Percentiles rank a stretch among this genome's conserved stretches.
Conservation (phyloP, 441 rosid genomes). For the Populus hybrid region DNA sequence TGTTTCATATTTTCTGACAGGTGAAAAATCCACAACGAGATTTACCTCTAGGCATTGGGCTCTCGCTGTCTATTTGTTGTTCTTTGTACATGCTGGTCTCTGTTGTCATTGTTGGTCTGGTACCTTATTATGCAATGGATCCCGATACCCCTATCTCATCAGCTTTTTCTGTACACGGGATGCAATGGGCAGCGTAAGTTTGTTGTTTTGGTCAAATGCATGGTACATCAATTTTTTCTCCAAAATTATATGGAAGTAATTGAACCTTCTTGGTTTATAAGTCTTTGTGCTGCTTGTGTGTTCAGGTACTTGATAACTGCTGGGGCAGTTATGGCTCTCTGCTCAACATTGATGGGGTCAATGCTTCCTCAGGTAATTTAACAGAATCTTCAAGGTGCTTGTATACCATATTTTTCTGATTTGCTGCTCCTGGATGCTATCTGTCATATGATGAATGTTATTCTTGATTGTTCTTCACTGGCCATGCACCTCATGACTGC, state of each 20-base stretch:
- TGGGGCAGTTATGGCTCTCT: conserved; percentile 94
- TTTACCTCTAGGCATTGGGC: conserved; percentile 90
- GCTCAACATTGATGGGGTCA: conserved; percentile 93
- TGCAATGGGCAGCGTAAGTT: conserved; percentile 98
- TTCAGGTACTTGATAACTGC: conserved; percentile 73
- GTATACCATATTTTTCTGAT: neutral
- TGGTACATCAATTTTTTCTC: conserved; percentile 1
- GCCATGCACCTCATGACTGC: neutral
- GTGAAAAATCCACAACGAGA: conserved; percentile 95
- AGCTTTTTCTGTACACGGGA: conserved; percentile 80
- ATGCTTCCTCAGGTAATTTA: conserved; percentile 86
- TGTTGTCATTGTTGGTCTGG: conserved; percentile 82
- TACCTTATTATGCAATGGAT: conserved; percentile 90
- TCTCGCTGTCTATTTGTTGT: conserved; percentile 80
- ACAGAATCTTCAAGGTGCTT: neutral
- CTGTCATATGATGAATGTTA: neutral
- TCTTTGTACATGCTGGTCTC: conserved; percentile 91
- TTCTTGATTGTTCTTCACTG: neutral
- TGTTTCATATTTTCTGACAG: conserved; percentile 35
- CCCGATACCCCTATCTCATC: conserved; percentile 98
- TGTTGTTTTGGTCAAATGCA: conserved; percentile 4
- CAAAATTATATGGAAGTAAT: neutral
- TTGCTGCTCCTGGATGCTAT: neutral
- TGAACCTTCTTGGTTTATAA: neutral
- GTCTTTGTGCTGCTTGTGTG: conserved; percentile 15